These are phyloP conservation scores for Hericium alpestre DNA, from an alignment of 768 basidiomycete genomes.

Conservation along the genomic window DNA sequence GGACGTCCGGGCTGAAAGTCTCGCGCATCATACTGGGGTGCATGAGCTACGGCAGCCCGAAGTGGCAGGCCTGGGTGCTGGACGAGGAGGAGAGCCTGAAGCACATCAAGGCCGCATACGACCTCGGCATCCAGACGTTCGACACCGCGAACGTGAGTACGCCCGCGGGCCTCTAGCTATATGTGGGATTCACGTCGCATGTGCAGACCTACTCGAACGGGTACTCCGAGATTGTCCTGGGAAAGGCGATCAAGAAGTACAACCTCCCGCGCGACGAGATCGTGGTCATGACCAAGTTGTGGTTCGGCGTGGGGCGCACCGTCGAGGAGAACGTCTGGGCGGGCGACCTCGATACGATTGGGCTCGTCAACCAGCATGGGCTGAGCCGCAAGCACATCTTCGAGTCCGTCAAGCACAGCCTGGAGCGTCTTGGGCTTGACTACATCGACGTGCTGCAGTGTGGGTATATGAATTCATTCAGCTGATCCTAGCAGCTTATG, in stretches of 20 bases:
- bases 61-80: constrained; percentile 46
- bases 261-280: constrained; percentile 63
- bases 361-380: constrained; percentile 26
- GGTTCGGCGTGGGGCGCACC: neutral
- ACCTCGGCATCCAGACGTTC: constrained; percentile 17
- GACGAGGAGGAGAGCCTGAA: constrained; percentile 34
- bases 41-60: constrained; percentile 33
- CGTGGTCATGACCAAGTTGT: constrained; percentile 50
- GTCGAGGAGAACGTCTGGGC: constrained; percentile 22
- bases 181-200: neutral
- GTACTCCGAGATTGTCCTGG: constrained; percentile 53
- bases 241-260: constrained; percentile 59
- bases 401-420: constrained; percentile 26
- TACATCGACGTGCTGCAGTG: constrained; percentile 52
- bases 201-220: constrained; percentile 55
- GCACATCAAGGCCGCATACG: constrained; percentile 39
- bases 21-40: constrained; percentile 41
- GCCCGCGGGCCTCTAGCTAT: neutral
- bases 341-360: constrained; percentile 20
- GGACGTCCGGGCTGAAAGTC: constrained; percentile 39
- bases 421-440: constrained; percentile 34
- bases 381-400: constrained; percentile 52
- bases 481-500: neutral
- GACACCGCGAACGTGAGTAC: constrained; percentile 16
- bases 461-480: constrained; percentile 8